Conservation (phyloP, 768 basidiomycete genomes). For the Tulasnella sp. region DNA sequence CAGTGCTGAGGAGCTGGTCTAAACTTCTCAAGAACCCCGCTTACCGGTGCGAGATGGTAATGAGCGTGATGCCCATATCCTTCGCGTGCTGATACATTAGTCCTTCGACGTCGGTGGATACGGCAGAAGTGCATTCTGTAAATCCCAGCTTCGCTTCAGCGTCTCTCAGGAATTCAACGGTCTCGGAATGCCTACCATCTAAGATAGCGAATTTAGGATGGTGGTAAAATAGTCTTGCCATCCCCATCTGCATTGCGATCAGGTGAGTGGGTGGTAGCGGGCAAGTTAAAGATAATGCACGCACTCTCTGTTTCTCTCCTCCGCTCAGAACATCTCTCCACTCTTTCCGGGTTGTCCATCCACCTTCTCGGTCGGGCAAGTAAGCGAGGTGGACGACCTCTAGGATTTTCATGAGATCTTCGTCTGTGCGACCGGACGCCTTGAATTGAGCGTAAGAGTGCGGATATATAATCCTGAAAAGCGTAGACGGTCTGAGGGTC, state of each 20-base stretch:
- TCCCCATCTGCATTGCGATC: slow-evolving; percentile 59
- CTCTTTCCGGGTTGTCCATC: slow-evolving; percentile 84
- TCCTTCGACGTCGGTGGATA: slow-evolving; percentile 94
- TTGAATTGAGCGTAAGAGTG: slow-evolving; percentile 73
- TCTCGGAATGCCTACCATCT: slow-evolving; percentile 56
- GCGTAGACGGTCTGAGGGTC: background rate
- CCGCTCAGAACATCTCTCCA: slow-evolving; percentile 96
- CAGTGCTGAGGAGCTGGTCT: background rate
- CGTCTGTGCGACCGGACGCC: slow-evolving; percentile 55
- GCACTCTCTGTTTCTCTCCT: slow-evolving; percentile 89
- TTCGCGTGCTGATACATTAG: slow-evolving; percentile 94
- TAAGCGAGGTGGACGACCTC: slow-evolving; percentile 80
- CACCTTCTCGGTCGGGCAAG: slow-evolving; percentile 81
- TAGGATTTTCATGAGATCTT: slow-evolving; percentile 71
- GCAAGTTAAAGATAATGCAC: slow-evolving; percentile 29
- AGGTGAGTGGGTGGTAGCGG: background rate
- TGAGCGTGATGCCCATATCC: slow-evolving; percentile 79
- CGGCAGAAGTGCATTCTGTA: slow-evolving; percentile 89
- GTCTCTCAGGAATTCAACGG: background rate
- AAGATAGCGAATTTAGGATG: slow-evolving; percentile 75
- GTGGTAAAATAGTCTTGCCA: slow-evolving; percentile 92
- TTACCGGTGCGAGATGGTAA: slow-evolving; percentile 85
- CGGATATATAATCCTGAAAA: slow-evolving; percentile 72
- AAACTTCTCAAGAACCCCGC: slow-evolving; percentile 31
- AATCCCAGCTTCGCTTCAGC: background rate